Base-by-base conservation (phyloP, 257 asterid species). In the Penstemon barbatus region DNA sequence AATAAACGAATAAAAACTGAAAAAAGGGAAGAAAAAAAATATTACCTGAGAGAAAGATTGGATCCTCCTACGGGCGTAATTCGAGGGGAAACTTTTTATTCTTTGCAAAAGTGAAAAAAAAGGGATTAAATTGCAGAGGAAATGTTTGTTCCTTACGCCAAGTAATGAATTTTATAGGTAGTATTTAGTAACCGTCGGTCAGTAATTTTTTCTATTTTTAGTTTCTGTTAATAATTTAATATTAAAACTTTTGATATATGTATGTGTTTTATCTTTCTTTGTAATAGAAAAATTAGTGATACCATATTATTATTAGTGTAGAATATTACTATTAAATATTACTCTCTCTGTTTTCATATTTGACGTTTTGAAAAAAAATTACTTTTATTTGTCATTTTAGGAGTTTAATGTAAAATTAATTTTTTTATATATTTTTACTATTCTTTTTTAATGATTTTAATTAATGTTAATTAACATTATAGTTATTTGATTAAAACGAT, bases 11-110 rank as follows among this genome's bases (percentile, higher is more conserved):
- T 42, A 10, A 11, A 19, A 36, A 19, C 12, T 25, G 33, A 59
- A 13, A 6, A 61, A 52, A 33, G 33, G 15, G 45, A 65, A 7
- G 3, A 51, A 67, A 5, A 41, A 62, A 72, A 53, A 70, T 25
- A 56, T 44, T 62, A 77, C 87, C 87, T 69, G 82, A 62, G 78
- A 71, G 76, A 68, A 65, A 61, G 61, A 69, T 40, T 57, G 74
- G 81, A 79, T 69, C 84, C 82, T 77, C 82, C 82, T 74, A 79
- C 79, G 74, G 71, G 69, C 73, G 79, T 51, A 75, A 68, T 64
- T 72, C 50, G 57, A 56, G 77, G 68, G 70, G 75, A 61, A 69
- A 69, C 69, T 36, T 67, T 62, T 71, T 13, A 52, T 77, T 40
- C 77, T 73, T 68, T n/a, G 71, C 61, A 70, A 55, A 56, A 69